These are phyloP conservation scores for Viola odorata DNA, from an alignment of 345 rosid genomes.

Conservation along the genomic window DNA sequence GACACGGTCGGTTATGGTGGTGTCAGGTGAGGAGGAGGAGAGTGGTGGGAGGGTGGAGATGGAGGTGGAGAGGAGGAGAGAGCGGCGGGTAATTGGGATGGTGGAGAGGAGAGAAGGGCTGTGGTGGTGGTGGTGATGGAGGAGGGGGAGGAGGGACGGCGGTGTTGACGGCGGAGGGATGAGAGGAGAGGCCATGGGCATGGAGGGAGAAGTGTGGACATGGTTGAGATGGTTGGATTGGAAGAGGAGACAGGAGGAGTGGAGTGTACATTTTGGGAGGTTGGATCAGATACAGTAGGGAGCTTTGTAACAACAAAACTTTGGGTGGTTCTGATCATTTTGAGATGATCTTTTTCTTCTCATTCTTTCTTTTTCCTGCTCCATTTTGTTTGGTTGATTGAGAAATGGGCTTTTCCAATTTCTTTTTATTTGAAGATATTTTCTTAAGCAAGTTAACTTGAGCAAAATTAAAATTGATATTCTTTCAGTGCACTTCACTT, in stretches of 20 bases:
- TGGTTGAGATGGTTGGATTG: not conserved
- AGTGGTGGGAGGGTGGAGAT: conserved; percentile 21
- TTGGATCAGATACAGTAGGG: not conserved
- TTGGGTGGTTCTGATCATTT: not conserved
- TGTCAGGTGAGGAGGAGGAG: conserved; percentile 35
- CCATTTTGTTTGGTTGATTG: too few relatives aligned
- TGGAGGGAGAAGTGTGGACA: conserved; percentile 9
- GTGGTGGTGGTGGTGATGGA: conserved; percentile 14
- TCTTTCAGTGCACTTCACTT: too few relatives aligned
- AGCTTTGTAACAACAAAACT: not conserved
- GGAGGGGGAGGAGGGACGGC: not conserved
- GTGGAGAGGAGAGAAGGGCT: conserved; percentile 5
- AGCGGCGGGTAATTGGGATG: conserved; percentile 23
- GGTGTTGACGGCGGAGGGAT: conserved; percentile 14
- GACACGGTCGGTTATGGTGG: conserved; percentile 80
- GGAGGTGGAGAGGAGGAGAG: conserved; percentile 42
- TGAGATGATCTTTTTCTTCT: too few relatives aligned
- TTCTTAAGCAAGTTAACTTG: too few relatives aligned
- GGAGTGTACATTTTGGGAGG: not conserved
- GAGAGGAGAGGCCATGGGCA: conserved; percentile 46
- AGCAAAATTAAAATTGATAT: too few relatives aligned
- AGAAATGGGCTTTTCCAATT: too few relatives aligned
- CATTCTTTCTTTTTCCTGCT: too few relatives aligned
- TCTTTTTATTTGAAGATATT: too few relatives aligned
- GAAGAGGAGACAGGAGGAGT: not conserved